Base-by-base conservation (phyloP, 345 rosid genomes). In the Syzygium oleosum region DNA sequence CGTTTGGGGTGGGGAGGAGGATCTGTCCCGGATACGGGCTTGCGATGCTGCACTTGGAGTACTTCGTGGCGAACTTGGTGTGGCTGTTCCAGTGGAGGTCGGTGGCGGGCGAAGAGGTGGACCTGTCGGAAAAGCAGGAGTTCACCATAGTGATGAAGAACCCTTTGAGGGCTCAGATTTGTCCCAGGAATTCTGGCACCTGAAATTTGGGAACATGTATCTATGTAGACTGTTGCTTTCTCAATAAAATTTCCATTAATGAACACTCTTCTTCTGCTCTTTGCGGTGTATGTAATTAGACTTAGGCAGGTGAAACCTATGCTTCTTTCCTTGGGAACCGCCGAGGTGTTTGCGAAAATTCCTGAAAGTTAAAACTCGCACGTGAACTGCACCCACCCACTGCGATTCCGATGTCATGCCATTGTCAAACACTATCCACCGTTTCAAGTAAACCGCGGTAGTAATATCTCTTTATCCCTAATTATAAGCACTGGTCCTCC, bases 31-130 rank as follows among this genome's bases (percentile, higher is more conserved):
- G 29, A 3, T 15, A 4, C 4, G 21, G 46, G 19, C 52, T 63
- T 2, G 89, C 87, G 7, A 34, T 88, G 53, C 87, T 88, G 8
- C 89, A 88, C 29, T 46, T 85, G 87, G 89, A 85, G 84, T 85
- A 53, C 87, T 88, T 85, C 9, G 34, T 63, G 65, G 89, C 85
- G 5, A 88, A 88, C 53, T 34, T 85, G 85, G 84, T 88, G 31
- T 85, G 51, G 89, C 38, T 34, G 4, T 88, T 52, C 52, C 58
- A 85, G 16, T 68, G 89, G 87, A 4, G 2, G 61, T 17, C 51
- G 58, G 87, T 21, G n/a, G 84, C 68, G 1, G 51, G 89, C 22
- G 56, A 84, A 5, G 85, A 53, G 31, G 87, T 88, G 19, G 73
- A 88, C 65, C 19, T 88, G 43, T 85, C 53, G 29, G 89, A 88